Conservation (phyloP, 805 yeast species). For the Wickerhamiella bombiphila region DNA sequence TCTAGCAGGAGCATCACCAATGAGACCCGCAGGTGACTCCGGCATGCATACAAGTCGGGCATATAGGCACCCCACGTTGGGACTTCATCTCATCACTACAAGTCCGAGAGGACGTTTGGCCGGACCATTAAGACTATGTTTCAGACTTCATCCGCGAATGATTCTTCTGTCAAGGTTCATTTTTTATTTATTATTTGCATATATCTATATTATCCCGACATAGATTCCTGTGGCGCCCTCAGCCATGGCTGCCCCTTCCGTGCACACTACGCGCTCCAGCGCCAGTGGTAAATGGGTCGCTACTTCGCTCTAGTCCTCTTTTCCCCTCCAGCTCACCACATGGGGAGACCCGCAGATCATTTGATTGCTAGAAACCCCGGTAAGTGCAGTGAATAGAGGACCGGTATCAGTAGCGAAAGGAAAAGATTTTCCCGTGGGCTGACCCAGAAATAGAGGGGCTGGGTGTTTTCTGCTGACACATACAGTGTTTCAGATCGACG, state of each 20-base stretch:
- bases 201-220: too few species aligned
- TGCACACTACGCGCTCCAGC: background rate
- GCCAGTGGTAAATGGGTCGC: conserved; percentile 17
- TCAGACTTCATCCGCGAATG: too few species aligned
- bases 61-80: too few species aligned
- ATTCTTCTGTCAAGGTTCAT: too few species aligned
- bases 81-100: too few species aligned
- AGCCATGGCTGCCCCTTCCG: background rate
- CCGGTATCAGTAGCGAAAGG: conserved; percentile 22
- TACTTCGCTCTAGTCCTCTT: conserved; percentile 21
- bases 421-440: conserved; percentile 1
- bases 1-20: too few species aligned
- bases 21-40: too few species aligned
- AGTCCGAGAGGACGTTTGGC: too few species aligned
- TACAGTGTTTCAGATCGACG: conserved; percentile 3
- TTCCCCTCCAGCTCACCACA: conserved; percentile 25
- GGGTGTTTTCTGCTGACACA: background rate
- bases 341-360: conserved; percentile 2
- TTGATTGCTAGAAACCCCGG: conserved; percentile 1
- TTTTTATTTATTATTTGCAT: too few species aligned
- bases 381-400: conserved; percentile 25
- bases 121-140: too few species aligned
- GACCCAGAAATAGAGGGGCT: background rate
- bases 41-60: too few species aligned
- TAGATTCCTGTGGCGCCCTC: background rate